These are phyloP conservation scores for Harringtonia lauricola DNA, from an alignment of 2,329 filamentous ascomycete species.

Conservation along the genomic window DNA sequence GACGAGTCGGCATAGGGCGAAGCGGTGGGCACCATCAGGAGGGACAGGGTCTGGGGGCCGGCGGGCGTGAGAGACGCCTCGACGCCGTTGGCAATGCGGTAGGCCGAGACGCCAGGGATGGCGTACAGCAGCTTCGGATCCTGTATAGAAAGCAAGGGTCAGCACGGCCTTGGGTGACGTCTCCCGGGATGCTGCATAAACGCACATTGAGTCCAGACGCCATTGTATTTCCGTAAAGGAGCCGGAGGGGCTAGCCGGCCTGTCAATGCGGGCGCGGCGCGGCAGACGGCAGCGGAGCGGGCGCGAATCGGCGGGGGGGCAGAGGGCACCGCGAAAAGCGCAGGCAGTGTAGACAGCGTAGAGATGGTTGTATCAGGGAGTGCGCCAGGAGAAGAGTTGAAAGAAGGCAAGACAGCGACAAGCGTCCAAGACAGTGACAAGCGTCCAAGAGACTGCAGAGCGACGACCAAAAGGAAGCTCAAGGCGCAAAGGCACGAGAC, in stretches of 20 bases:
- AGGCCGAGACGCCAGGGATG: conserved; percentile 79
- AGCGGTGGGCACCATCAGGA: conserved; percentile 91
- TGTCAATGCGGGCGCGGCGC: too few relatives aligned
- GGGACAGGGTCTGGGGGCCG: conserved; percentile 80
- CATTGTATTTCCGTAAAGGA: conserved; percentile 18
- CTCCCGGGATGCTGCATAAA: not conserved
- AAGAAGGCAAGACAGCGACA: too few relatives aligned
- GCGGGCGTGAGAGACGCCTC: conserved; percentile 74
- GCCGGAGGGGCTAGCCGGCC: not conserved
- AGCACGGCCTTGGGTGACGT: not conserved
- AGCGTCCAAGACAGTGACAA: too few relatives aligned
- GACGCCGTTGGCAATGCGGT: conserved; percentile 79
- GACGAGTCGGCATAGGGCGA: conserved; percentile 52
- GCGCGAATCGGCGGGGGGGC: too few relatives aligned
- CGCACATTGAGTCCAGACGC: conserved; percentile 33
- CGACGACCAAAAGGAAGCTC: too few relatives aligned
- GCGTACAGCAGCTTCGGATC: conserved; percentile 58
- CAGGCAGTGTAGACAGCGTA: too few relatives aligned
- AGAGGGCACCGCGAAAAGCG: too few relatives aligned
- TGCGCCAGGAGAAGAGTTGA: too few relatives aligned
- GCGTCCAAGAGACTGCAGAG: too few relatives aligned
- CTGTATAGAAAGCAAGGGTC: conserved; percentile 17
- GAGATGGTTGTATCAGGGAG: too few relatives aligned
- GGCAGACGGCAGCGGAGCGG: too few relatives aligned
- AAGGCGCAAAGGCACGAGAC: too few relatives aligned